These are phyloP conservation scores for Aspergillus steynii DNA, from an alignment of 495 filamentous ascomycete genomes.

Conservation along the genomic window DNA sequence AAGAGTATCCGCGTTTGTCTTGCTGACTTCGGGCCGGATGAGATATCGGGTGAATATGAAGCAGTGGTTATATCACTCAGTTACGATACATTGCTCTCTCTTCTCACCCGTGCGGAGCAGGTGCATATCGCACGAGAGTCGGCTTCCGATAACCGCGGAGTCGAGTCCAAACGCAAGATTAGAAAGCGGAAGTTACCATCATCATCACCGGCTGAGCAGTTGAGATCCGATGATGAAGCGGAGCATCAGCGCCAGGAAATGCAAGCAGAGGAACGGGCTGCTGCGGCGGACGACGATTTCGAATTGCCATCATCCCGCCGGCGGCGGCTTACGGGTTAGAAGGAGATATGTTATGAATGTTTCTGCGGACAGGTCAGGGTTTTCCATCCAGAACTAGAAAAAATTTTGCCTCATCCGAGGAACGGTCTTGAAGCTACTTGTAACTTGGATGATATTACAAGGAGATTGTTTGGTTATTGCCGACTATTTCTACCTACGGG, in stretches of 20 bases:
- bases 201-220: constrained; percentile 3
- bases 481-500: too few species aligned
- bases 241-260: neutral
- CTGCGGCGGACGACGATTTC: neutral
- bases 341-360: too few species aligned
- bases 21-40: neutral
- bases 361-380: too few species aligned
- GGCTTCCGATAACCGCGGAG: neutral
- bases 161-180: neutral
- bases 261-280: neutral
- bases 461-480: too few species aligned
- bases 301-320: neutral
- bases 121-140: constrained; percentile 1
- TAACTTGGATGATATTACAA: too few species aligned
- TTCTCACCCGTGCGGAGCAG: neutral
- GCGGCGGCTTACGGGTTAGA: too few species aligned
- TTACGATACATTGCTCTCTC: neutral
- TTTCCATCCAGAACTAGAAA: too few species aligned
- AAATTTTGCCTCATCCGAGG: too few species aligned
- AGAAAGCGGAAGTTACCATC: constrained; percentile 1
- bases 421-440: too few species aligned
- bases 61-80: neutral
- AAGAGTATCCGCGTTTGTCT: neutral
- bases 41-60: neutral
- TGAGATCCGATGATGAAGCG: constrained; percentile 12